Percentiles rank a stretch among this genome's conserved stretches.
Evolutionary conservation across 495 filamentous ascomycete species (phyloP).

Genomic region (Aspergillus sclerotioniger): DNA sequence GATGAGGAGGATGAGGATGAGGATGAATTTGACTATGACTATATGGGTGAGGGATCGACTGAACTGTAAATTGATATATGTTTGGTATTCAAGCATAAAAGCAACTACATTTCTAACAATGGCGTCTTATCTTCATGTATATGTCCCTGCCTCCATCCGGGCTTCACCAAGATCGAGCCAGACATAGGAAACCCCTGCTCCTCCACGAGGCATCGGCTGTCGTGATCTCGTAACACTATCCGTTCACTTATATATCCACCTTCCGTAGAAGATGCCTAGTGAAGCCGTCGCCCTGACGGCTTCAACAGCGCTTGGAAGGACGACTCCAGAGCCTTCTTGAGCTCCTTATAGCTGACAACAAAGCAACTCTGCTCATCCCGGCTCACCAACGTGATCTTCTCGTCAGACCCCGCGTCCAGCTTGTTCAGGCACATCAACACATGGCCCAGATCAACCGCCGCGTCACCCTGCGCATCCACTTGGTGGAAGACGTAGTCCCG

Average conservation of each 20-base stretch:
- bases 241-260: slow-evolving; percentile 17
- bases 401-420: slow-evolving; percentile 84
- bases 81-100: too few species aligned
- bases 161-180: not conserved
- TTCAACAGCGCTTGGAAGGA: slow-evolving; percentile 80
- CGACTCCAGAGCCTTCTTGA: slow-evolving; percentile 73
- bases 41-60: too few species aligned
- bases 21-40: too few species aligned
- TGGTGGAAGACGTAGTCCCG: slow-evolving; percentile 97
- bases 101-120: too few species aligned
- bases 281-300: slow-evolving; percentile 41
- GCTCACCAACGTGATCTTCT: slow-evolving; percentile 80
- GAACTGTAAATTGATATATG: too few species aligned
- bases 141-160: too few species aligned
- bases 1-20: slow-evolving; percentile 3
- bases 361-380: slow-evolving; percentile 85
- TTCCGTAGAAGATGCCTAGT: slow-evolving; percentile 22
- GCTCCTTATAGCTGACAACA: slow-evolving; percentile 80
- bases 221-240: not conserved
- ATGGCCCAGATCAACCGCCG: slow-evolving; percentile 80
- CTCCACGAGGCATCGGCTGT: not conserved
- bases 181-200: not conserved
- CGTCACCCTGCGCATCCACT: slow-evolving; percentile 76
- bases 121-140: too few species aligned
- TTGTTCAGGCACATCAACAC: slow-evolving; percentile 83